Percentiles rank a stretch among this genome's conserved stretches.
phyloP scores from a whole-genome alignment of 306 rosid genomes.

The Casuarina glauca region DNA sequence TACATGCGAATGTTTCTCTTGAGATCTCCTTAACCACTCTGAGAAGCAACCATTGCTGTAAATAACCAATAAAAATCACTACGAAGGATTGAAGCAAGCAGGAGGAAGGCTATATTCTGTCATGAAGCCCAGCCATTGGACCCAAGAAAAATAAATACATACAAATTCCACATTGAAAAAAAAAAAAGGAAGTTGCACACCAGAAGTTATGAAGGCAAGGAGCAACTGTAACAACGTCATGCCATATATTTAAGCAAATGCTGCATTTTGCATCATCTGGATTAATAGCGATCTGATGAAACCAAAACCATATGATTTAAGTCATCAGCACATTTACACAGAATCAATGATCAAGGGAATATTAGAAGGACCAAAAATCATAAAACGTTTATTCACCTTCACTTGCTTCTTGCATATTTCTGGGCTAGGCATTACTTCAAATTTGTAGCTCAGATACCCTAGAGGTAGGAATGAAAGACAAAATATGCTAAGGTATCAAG shows the following conservation, averaged over 20 bases:
- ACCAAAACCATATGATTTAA: constrained; percentile 23
- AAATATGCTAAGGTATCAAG: constrained; percentile 15
- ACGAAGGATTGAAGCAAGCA: too few relatives aligned
- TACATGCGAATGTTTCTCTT: constrained; percentile 60
- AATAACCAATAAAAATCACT: constrained; percentile 18
- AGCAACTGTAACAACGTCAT: constrained; percentile 83
- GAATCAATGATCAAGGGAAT: constrained; percentile 13
- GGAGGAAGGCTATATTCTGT: not conserved
- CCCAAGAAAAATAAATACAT: not conserved
- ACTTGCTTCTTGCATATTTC: constrained; percentile 49
- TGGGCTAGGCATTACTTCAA: constrained; percentile 51
- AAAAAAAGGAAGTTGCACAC: constrained; percentile 35
- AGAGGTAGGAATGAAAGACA: constrained; percentile 17
- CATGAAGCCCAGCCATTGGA: too few relatives aligned
- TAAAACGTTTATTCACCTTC: constrained; percentile 39
- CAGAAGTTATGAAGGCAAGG: constrained; percentile 96
- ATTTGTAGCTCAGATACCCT: constrained; percentile 68
- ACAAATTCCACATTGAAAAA: not conserved
- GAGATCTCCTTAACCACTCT: constrained; percentile 83
- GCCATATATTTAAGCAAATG: constrained; percentile 93
- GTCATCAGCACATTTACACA: constrained; percentile 17
- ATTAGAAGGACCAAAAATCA: constrained; percentile 14
- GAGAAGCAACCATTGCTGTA: constrained; percentile 96
- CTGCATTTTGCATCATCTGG: constrained; percentile 88
- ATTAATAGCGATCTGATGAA: constrained; percentile 64